Base-by-base conservation (phyloP, 2,329 filamentous ascomycete species). In the Phyllosticta ampelicida region DNA sequence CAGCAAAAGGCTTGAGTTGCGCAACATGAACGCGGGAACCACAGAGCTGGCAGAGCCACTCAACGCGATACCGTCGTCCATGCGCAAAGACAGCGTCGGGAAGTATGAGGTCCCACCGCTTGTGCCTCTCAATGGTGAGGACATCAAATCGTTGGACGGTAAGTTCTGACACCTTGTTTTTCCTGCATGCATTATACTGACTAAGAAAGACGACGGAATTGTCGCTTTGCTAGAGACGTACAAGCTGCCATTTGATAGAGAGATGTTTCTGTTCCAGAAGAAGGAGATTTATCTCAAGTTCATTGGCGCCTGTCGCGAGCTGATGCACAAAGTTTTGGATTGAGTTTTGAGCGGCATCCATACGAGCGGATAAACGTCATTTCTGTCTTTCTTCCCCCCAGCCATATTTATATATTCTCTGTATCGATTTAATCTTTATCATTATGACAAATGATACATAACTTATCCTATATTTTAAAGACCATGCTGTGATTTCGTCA, bases 311-410 rank as follows among this genome's bases (percentile, higher is more conserved):
- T 66, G 63, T 54, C 59, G 64, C 36, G 62, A 61, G 13, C 53
- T 65, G n/a, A 67, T 67, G 65, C 65, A 66, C 59, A 63, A 63
- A 10, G 65, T 66, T 28, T 54, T 67, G 26, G 65, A 66, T 16
- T 56, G 48, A 56, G 23, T 26, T 26, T 3, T 26, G 23, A 4
- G 8, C 3, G 23, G 8, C n/a, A 4, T 26, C 23, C 23, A 26
- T 26, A 8, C 23, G 23, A 26, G 23, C 23, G 8, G 8, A 26
- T 26, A 26, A 8, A 26, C 23, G 23, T 3, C 23, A 8, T 3
- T 26, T 26, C 23, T 26, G 3, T 26, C 23, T 26, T 8, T 26
- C 8, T 26, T 26, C 23, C 23, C 23, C 4, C 8, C 23, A 26
- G 23, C n/a, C n/a, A n/a, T n/a, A n/a, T n/a, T n/a, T n/a, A n/a